These are phyloP conservation scores for Nemania sp. DNA, from an alignment of 2,329 filamentous ascomycete genomes.

Conservation along the genomic window DNA sequence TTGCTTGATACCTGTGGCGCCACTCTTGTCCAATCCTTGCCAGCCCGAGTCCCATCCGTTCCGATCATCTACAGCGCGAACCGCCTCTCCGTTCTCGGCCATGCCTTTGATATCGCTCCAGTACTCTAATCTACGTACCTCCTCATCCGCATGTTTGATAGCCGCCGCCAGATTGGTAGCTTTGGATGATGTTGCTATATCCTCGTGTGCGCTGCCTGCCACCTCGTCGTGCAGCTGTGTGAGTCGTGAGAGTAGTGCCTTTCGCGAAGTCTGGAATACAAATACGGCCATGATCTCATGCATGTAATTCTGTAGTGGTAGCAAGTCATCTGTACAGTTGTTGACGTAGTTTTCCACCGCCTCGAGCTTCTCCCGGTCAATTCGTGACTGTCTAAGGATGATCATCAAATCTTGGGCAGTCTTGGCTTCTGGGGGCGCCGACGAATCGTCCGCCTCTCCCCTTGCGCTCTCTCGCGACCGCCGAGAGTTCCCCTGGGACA, in stretches of 20 bases:
- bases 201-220: conserved; percentile 38
- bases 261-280: conserved; percentile 85
- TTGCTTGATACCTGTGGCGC: conserved; percentile 38
- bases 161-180: conserved; percentile 75
- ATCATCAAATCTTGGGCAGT: conserved; percentile 72
- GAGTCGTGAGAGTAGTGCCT: conserved; percentile 73
- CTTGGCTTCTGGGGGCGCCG: conserved; percentile 54
- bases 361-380: conserved; percentile 91
- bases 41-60: conserved; percentile 53
- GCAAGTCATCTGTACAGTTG: conserved; percentile 74
- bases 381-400: conserved; percentile 69
- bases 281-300: conserved; percentile 84
- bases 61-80: conserved; percentile 48
- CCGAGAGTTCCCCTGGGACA: conserved; percentile 41
- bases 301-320: conserved; percentile 75
- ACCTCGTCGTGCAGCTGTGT: conserved; percentile 63
- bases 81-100: conserved; percentile 57
- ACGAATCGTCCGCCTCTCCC: conserved; percentile 40
- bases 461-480: conserved; percentile 43
- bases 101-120: conserved; percentile 84
- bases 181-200: conserved; percentile 45
- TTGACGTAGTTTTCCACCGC: conserved; percentile 81
- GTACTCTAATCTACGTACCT: conserved; percentile 80
- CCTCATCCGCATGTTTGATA: conserved; percentile 75
- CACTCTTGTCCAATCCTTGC: conserved; percentile 59